Evolutionary conservation across 2,329 filamentous ascomycete species (phyloP), one percentile per base, ranked within the genome.

Genomic region (Pestalotiopsis sp.): DNA sequence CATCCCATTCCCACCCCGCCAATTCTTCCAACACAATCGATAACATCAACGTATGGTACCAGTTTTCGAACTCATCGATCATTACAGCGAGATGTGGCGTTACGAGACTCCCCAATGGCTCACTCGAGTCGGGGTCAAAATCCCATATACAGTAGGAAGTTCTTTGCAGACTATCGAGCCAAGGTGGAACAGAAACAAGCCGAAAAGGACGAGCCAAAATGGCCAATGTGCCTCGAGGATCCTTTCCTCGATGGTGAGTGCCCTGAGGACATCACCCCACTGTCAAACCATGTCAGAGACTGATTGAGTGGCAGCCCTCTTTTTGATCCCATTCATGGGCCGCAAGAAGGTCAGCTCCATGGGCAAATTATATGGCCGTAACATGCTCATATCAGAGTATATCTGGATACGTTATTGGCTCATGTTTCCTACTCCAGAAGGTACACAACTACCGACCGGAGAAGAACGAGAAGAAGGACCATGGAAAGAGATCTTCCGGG

Each of bases 321-420:
- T 91, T 64, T 81, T 90, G 63, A 90, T 92, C 77, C 90, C 90
- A 59, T 85, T 87, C 72, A 90, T 92, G 85, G 89, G 89, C 40
- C 84, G 89, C 65, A 86, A 88, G 74, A 92, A 92, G 80, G 90
- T 89, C 75, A 89, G 86, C 69, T 90, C 90, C 80, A 85, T 86
- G 71, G 86, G 87, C 45, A 87, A 89, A 76, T 86, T 88, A 52
- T 88, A 90, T 73, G 90, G 90, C 4, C 87, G 90, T 63, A 92
- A 92, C 79, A 91, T 91, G 86, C 83, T 92, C 68, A 91, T 92
- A 74, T 87, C 86, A 74, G 89, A 91, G 78, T 92, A 92, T 78
- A 85, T 92, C 59, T 91, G 85, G 85, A 84, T 87, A 69, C 82
- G 84, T 11, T 84, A 84, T 73, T 81, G 81, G 76, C 78, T 79